Evolutionary conservation across 1,284 basidiomycete species (phyloP).

Genomic region (Cryptococcus floricola): DNA sequence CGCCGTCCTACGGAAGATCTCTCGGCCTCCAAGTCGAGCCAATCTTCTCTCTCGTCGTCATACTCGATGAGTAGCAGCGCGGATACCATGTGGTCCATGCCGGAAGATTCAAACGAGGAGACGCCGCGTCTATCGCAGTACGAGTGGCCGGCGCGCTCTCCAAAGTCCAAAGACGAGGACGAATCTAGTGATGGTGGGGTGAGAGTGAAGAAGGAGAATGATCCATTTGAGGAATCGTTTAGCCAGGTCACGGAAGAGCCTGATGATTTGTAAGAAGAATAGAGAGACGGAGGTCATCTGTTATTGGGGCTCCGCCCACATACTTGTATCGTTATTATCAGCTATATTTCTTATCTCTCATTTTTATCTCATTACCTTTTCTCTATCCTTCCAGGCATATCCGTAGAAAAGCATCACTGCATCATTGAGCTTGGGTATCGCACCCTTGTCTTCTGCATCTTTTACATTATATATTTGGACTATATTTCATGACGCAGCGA

Average conservation of each 20-base stretch:
- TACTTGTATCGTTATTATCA: conserved; percentile 2
- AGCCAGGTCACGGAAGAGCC: background rate
- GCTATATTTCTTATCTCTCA: background rate
- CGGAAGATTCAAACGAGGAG: background rate
- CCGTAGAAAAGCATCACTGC: too few relatives aligned
- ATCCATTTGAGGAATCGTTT: conserved; percentile 1
- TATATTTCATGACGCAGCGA: too few relatives aligned
- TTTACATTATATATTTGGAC: too few relatives aligned
- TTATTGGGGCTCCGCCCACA: background rate
- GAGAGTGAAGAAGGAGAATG: conserved; percentile 7
- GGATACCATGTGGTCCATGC: background rate
- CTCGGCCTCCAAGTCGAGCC: too few relatives aligned
- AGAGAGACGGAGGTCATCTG: background rate
- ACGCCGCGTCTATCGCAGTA: conserved; percentile 7
- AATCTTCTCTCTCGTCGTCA: too few relatives aligned
- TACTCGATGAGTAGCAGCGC: too few relatives aligned
- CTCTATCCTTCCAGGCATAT: background rate
- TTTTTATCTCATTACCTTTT: background rate
- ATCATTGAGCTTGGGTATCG: too few relatives aligned
- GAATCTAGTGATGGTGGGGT: conserved; percentile 13
- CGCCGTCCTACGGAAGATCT: too few relatives aligned
- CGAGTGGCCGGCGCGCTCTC: conserved; percentile 1
- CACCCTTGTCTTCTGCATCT: too few relatives aligned
- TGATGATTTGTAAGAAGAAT: background rate
- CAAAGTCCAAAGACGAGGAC: too few relatives aligned